Base-by-base conservation (phyloP, 225 moss, liverwort and hornwort species). In the Antitrichia curtipendula region DNA sequence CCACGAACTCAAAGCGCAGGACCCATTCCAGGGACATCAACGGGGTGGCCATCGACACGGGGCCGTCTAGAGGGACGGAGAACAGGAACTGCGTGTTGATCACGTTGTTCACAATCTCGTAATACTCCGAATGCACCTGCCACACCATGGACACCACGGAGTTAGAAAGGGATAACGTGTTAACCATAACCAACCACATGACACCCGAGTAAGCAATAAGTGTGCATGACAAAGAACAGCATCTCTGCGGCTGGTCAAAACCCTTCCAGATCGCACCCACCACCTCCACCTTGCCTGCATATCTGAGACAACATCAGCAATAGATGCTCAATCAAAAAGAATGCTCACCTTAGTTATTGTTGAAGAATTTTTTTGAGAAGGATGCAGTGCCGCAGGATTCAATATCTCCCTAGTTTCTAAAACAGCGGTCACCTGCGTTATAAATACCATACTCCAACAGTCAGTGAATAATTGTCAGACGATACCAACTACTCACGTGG, bases 81-180 rank as follows among this genome's bases (percentile, higher is more conserved):
- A 98, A 98, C 82, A 98, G 92, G 82, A 98, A 98, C 92, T 97
- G 97, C 47, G 98, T 96, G 87, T 91, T 94, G 45, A 93, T 92
- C 89, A 97, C 94, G 85, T 98, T 97, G 91, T 93, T 95, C 80
- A 98, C 98, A 32, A 96, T 94, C 91, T 98, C 98, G 82, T 93
- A 95, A 80, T 97, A 98, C 94, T 98, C 98, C 72, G 96, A 98
- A 85, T 98, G 96, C 66, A 96, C 96, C 98, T 98, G 96, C 29
- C 88, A 82, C 2, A 41, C 13, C 90, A 69, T 56, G 76, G 32
- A 16, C n/a, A n/a, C n/a, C n/a, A n/a, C n/a, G n/a, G n/a, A n/a
- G n/a, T 68, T 71, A 71, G 29, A 17, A 27, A 69, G 14, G 24
- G 3, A 40, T 6, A 18, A 13, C 61, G 11, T 24, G 40, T 53